Percentiles rank a stretch among this genome's conserved stretches.
phyloP scores from a whole-genome alignment of 163 green algal species.

The Chlorella variabilis region DNA sequence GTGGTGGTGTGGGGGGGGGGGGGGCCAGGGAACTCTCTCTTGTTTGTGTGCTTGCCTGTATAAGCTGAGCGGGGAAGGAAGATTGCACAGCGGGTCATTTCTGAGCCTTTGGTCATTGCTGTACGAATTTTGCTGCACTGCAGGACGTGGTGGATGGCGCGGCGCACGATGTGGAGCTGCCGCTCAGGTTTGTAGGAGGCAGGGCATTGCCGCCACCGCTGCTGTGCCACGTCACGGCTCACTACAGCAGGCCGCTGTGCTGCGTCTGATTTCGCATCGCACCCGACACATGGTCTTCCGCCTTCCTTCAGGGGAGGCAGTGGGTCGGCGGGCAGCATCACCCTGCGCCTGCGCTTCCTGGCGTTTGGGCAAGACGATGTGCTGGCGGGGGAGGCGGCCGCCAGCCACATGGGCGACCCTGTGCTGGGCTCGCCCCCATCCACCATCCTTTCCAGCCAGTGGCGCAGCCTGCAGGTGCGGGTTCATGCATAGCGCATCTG shows the following conservation, averaged over 20 bases:
- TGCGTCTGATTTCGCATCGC: neutral
- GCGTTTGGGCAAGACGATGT: slow-evolving; percentile 20
- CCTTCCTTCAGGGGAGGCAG: neutral
- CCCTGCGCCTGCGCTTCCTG: slow-evolving; percentile 18
- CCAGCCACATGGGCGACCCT: slow-evolving; percentile 27
- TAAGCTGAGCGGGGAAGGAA: no score
- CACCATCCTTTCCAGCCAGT: neutral
- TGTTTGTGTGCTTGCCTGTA: no score
- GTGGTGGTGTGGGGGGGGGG: neutral
- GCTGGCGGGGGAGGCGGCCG: slow-evolving; percentile 22
- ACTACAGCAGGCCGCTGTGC: neutral
- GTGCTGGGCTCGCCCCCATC: slow-evolving; percentile 9
- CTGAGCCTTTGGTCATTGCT: no score
- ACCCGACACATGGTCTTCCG: neutral
- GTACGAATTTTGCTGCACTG: no score
- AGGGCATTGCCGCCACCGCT: neutral
- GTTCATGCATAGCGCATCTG: neutral
- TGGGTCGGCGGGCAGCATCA: neutral
- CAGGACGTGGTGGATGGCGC: slow-evolving; percentile 13
- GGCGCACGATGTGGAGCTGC: slow-evolving; percentile 44
- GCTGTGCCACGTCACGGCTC: neutral
- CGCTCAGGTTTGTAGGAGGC: slow-evolving; percentile 15
- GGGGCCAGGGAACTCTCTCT: neutral
- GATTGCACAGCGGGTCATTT: no score
- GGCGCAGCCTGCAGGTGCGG: slow-evolving; percentile 15